Evolutionary conservation across 768 basidiomycete species (phyloP).

Genomic region (Termitomyces sp.): DNA sequence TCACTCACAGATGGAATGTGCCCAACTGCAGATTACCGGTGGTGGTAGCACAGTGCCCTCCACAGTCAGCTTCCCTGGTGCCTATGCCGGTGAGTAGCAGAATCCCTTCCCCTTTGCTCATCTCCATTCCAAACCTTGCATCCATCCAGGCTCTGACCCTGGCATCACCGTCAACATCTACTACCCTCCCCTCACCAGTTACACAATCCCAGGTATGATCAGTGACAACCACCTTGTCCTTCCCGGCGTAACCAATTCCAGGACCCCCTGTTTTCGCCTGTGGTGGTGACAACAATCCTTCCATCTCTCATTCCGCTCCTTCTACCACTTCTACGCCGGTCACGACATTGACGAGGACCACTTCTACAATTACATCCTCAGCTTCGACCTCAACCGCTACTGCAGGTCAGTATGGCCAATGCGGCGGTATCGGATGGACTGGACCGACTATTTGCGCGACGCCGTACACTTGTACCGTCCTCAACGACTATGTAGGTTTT

Average conservation of each 20-base stretch:
- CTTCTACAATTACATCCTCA: conserved; percentile 13
- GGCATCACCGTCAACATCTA: conserved; percentile 44
- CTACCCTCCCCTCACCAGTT: conserved; percentile 30
- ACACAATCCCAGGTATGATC: conserved; percentile 34
- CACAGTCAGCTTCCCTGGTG: conserved; percentile 43
- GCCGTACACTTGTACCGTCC: conserved; percentile 26
- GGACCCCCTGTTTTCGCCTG: conserved; percentile 36
- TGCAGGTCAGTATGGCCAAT: conserved; percentile 36
- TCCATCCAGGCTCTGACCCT: conserved; percentile 30
- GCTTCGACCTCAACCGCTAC: conserved; percentile 15
- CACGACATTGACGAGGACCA: conserved; percentile 2
- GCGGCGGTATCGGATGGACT: conserved; percentile 32
- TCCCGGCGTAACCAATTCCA: neutral
- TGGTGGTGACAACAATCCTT: conserved; percentile 13
- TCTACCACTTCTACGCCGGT: neutral
- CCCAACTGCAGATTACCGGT: conserved; percentile 39
- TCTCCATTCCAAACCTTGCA: neutral
- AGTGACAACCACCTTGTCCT: neutral
- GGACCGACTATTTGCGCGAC: conserved; percentile 31
- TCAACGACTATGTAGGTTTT: conserved; percentile 27
- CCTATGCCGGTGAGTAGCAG: conserved; percentile 27
- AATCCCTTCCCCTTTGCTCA: neutral
- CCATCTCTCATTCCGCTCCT: neutral
- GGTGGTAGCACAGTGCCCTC: conserved; percentile 35
- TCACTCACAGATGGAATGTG: conserved; percentile 37